Base-by-base conservation (phyloP, 1,284 basidiomycete species). In the Malassezia globosa region DNA sequence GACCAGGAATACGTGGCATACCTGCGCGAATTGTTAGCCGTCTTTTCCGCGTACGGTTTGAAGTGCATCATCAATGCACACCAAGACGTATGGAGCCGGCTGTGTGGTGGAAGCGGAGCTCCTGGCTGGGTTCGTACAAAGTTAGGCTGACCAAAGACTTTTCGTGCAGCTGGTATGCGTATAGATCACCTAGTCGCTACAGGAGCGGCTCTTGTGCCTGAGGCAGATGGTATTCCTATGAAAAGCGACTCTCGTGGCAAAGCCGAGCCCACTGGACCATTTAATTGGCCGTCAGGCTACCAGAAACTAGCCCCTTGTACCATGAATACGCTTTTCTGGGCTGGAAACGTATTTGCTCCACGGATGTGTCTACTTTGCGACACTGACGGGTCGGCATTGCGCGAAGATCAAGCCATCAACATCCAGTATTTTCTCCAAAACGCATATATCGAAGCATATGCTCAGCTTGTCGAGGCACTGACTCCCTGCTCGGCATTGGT, bases 11-110 rank as follows among this genome's bases (percentile, higher is more conserved):
- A 95, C 69, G 76, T 97, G 3, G 70, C 77, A 6, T 96, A 97
- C 68, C 74, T 97, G 18, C 78, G 79, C 37, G 66, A 75, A 1
- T 72, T 97, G 2, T 76, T 97, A 5, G 77, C 78, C 0, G 72
- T 88, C n/a, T 78, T 95, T 49, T 81, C 84, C 0, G 71, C 82
- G 51, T 87, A 85, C 54, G 87, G 87, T 1, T 71, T 97, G 22
- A 77, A 80, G 2, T 84, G 83, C 3, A 88, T 92, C 63, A 78
- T 97, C 13, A 74, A 73, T 57, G 67, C 73, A 3, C 75, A 76
- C 49, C 75, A 76, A 50, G 75, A 76, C 55, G 88, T 96, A 22
- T 97, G 89, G 87, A 94, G 87, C 1, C 81, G 90, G 5, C 88
- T 89, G 62, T 82, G 81, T 7, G 94, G 92, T 14, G 94, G 92